phyloP scores from a whole-genome alignment of 331 rosid species.

The Prunus yedoensis region DNA sequence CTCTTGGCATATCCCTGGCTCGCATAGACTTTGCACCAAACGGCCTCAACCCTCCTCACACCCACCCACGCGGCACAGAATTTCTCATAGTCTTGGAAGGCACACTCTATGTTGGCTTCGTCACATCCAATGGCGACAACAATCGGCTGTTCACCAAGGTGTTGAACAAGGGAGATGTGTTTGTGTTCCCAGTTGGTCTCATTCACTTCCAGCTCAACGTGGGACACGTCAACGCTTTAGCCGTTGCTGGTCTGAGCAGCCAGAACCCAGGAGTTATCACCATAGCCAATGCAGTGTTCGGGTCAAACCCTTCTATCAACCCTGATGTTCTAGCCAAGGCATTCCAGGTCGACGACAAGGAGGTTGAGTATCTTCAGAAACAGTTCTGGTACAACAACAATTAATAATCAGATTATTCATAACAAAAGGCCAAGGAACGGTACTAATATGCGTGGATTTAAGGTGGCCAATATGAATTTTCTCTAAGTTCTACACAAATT shows the following conservation, averaged over 20 bases:
- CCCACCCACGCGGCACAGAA: slow-evolving; percentile 10
- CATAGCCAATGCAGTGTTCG: slow-evolving; percentile 13
- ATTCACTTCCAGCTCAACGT: slow-evolving; percentile 7
- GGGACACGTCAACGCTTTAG: not conserved
- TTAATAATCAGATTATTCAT: not conserved
- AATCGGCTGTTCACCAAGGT: not conserved
- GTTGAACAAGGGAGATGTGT: slow-evolving; percentile 5
- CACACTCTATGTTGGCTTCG: slow-evolving; percentile 9
- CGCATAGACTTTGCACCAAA: slow-evolving; percentile 12
- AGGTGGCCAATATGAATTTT: too few relatives aligned
- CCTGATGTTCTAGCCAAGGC: not conserved
- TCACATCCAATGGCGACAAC: slow-evolving; percentile 8
- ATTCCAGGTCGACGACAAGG: not conserved
- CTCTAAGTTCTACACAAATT: too few relatives aligned
- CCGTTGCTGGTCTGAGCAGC: not conserved
- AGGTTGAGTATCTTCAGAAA: slow-evolving; percentile 14
- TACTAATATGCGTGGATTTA: too few relatives aligned
- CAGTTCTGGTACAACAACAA: slow-evolving; percentile 17
- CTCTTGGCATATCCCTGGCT: not conserved
- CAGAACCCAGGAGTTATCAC: slow-evolving; percentile 4
- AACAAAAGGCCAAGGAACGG: too few relatives aligned
- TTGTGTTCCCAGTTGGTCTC: too few relatives aligned
- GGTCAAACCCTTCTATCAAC: slow-evolving; percentile 3
- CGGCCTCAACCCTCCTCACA: slow-evolving; percentile 23
- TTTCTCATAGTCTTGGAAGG: not conserved